phyloP scores from a whole-genome alignment of 768 basidiomycete genomes.

The Boletus reticuloceps region DNA sequence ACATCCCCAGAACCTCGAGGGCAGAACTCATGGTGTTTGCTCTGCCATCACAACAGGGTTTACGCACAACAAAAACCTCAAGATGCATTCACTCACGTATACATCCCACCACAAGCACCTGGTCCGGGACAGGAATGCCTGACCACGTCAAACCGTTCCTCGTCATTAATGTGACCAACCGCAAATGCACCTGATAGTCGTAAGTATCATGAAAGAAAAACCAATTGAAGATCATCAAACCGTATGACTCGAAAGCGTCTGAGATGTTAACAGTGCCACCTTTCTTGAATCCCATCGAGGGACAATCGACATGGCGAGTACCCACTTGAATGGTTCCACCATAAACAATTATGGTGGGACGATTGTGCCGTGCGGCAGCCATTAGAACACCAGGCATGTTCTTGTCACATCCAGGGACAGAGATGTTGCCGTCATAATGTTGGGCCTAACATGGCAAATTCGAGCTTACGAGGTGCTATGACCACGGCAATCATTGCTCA shows the following conservation, averaged over 20 bases:
- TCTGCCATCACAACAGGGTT: slow-evolving; percentile 27
- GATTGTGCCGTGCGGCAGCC: slow-evolving; percentile 82
- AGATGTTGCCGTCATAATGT: slow-evolving; percentile 86
- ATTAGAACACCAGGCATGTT: slow-evolving; percentile 92
- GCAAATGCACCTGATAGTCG: slow-evolving; percentile 62
- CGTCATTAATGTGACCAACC: slow-evolving; percentile 74
- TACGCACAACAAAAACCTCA: background rate
- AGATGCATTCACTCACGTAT: slow-evolving; percentile 48
- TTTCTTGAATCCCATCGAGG: slow-evolving; percentile 68
- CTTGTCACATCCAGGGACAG: slow-evolving; percentile 87
- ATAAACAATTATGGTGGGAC: slow-evolving; percentile 85
- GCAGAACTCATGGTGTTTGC: slow-evolving; percentile 90
- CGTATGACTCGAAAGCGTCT: slow-evolving; percentile 84
- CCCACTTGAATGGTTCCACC: slow-evolving; percentile 84
- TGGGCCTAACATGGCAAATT: slow-evolving; percentile 54
- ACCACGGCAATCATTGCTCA: background rate
- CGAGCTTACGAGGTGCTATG: background rate
- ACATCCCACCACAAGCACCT: slow-evolving; percentile 89
- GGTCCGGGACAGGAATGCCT: slow-evolving; percentile 82
- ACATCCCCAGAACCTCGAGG: slow-evolving; percentile 83
- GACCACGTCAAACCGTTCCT: slow-evolving; percentile 81
- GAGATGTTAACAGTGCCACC: slow-evolving; percentile 85
- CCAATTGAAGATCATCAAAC: slow-evolving; percentile 32
- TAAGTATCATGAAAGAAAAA: background rate
- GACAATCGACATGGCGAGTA: slow-evolving; percentile 74